phyloP scores from a whole-genome alignment of 1,284 basidiomycete genomes.

The Pseudozyma thailandica region DNA sequence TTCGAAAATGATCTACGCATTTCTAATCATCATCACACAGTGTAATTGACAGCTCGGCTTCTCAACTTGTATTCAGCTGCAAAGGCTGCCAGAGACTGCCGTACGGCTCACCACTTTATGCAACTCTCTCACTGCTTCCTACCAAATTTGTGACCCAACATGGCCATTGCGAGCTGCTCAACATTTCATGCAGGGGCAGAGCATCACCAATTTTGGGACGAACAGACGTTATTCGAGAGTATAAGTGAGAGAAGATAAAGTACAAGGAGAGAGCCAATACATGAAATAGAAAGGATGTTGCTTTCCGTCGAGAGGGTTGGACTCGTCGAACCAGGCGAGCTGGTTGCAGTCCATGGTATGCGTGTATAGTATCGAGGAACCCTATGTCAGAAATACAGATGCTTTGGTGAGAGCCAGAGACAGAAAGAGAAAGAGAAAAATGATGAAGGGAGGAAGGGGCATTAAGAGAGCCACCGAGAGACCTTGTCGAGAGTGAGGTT shows the following conservation, averaged over 20 bases:
- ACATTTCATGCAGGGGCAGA: no score
- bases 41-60: no score
- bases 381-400: conserved; percentile 26
- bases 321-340: conserved; percentile 5
- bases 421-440: conserved; percentile 7
- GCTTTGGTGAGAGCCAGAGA: conserved; percentile 6
- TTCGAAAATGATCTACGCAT: conserved; percentile 12
- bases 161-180: no score
- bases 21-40: conserved; percentile 9
- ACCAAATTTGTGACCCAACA: no score
- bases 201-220: no score
- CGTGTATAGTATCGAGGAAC: conserved; percentile 36
- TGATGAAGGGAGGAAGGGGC: background rate
- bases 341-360: conserved; percentile 17
- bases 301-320: conserved; percentile 15
- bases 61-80: background rate
- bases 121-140: background rate
- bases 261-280: conserved; percentile 8
- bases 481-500: background rate
- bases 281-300: conserved; percentile 4
- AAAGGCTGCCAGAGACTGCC: background rate
- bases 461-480: conserved; percentile 1
- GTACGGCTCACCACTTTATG: background rate
- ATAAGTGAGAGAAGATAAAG: conserved; percentile 7
- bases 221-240: background rate